phyloP scores from a whole-genome alignment of 805 yeast genomes.

The Myxozyma udenii region DNA sequence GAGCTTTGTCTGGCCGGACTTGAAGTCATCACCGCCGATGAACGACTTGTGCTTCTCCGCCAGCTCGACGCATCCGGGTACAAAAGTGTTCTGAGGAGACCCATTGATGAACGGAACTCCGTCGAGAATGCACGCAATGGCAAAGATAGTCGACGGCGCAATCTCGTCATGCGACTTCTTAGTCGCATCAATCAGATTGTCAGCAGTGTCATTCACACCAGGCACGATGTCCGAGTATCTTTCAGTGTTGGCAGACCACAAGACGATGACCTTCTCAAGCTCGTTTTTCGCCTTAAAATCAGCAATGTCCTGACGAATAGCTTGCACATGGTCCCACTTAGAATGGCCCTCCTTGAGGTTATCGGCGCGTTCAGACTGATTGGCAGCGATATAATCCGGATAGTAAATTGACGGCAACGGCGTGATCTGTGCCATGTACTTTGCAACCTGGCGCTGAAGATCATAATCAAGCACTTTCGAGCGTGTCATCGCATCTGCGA shows the following conservation, averaged over 20 bases:
- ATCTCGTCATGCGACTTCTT: conserved; percentile 78
- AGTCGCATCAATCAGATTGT: conserved; percentile 68
- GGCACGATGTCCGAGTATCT: conserved; percentile 73
- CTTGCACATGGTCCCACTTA: conserved; percentile 89
- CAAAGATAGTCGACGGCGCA: conserved; percentile 90
- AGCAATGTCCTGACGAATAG: conserved; percentile 74
- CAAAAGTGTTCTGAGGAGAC: conserved; percentile 96
- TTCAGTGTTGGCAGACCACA: conserved; percentile 98
- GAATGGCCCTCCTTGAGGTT: conserved; percentile 67
- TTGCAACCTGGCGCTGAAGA: conserved; percentile 70
- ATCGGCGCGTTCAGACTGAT: conserved; percentile 89
- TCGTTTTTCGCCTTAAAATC: conserved; percentile 67
- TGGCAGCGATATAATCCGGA: conserved; percentile 95
- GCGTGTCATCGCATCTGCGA: conserved; percentile 76
- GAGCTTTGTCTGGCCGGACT: conserved; percentile 92
- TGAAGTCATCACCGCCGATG: conserved; percentile 97
- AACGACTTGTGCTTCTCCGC: conserved; percentile 73
- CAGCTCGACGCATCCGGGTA: conserved; percentile 87
- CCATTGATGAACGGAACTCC: conserved; percentile 89
- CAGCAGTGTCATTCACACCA: conserved; percentile 87
- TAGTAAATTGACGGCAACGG: conserved; percentile 88
- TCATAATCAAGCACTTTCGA: conserved; percentile 83
- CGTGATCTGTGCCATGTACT: conserved; percentile 55
- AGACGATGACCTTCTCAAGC: conserved; percentile 81
- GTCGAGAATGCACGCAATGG: conserved; percentile 88